Evolutionary conservation across 1,139 yeast genomes (phyloP).

Genomic region (Sugiyamaella paludigena): DNA sequence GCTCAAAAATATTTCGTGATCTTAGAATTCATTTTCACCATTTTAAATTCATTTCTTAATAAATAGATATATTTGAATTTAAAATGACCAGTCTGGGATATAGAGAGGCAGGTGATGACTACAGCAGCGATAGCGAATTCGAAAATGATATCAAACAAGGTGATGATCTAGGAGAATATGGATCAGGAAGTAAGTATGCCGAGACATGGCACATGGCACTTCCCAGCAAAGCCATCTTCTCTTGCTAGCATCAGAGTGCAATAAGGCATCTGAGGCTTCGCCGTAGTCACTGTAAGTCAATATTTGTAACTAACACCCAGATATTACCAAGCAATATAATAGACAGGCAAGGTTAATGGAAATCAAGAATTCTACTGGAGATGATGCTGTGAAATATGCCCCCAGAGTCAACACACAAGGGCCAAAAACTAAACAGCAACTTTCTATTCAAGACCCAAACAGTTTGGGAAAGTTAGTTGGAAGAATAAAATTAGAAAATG

Average conservation of each 20-base stretch:
- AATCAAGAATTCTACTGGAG: conserved; percentile 3
- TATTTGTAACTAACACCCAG: conserved; percentile 4
- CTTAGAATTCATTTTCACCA: neutral
- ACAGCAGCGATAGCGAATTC: neutral
- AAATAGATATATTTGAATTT: neutral
- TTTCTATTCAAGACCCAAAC: conserved; percentile 19
- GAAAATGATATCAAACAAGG: neutral
- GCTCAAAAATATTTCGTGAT: too few relatives aligned
- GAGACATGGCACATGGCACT: too few relatives aligned
- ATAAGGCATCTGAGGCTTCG: too few relatives aligned
- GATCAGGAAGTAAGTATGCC: conserved; percentile 6
- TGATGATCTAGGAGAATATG: conserved; percentile 5
- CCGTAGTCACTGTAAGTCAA: too few relatives aligned
- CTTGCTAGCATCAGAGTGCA: too few relatives aligned
- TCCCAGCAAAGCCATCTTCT: too few relatives aligned
- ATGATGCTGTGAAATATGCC: conserved; percentile 13
- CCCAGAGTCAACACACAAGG: conserved; percentile 23
- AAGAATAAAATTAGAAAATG: conserved; percentile 24
- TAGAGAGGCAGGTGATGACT: neutral
- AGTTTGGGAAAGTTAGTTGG: conserved; percentile 20
- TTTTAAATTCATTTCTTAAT: neutral
- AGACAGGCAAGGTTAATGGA: conserved; percentile 21
- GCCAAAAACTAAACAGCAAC: conserved; percentile 12
- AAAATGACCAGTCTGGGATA: neutral
- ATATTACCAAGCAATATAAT: conserved; percentile 28